A percentile compares a stretch with the other conserved stretches of the same genome.
Conservation (phyloP, 306 rosid genomes). For the Gastrolobium bilobum region DNA sequence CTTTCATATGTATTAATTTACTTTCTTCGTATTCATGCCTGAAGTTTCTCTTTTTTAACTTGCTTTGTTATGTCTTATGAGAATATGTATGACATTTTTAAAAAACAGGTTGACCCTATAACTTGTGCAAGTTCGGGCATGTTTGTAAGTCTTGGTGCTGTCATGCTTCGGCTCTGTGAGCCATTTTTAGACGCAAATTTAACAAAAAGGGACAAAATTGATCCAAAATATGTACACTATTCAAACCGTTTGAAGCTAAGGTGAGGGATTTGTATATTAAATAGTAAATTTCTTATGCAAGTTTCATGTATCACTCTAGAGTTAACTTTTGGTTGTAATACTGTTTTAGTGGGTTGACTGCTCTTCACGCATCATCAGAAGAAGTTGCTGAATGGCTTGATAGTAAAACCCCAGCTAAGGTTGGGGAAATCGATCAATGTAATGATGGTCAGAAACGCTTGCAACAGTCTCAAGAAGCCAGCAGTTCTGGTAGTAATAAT, state of each 20-base stretch:
- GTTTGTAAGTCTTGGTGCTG: conserved; percentile 97
- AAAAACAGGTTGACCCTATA: conserved; percentile 81
- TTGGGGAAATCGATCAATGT: conserved; percentile 52
- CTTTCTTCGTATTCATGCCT: not conserved
- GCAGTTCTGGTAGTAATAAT: conserved; percentile 80
- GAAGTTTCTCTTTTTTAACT: conserved; percentile 14
- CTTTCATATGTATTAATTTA: not conserved
- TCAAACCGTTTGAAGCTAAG: conserved; percentile 84
- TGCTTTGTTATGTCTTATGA: conserved; percentile 9
- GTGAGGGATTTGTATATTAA: conserved; percentile 58
- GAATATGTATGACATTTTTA: conserved; percentile 6
- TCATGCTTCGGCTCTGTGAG: conserved; percentile 94
- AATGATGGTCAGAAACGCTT: conserved; percentile 73
- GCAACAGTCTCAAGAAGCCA: conserved; percentile 90
- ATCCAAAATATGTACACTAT: conserved; percentile 85
- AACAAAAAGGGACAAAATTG: conserved; percentile 89
- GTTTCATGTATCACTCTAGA: conserved; percentile 41
- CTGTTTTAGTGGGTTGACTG: conserved; percentile 87
- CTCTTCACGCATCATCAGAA: conserved; percentile 94
- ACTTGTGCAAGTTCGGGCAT: conserved; percentile 99
- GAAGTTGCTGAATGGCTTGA: conserved; percentile 91
- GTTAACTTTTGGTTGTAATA: conserved; percentile 56
- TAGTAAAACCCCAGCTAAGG: conserved; percentile 55
- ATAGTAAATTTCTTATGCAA: conserved; percentile 26
- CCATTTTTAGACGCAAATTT: conserved; percentile 92